phyloP scores from a whole-genome alignment of 441 rosid species.

The Jatropha podagrica region DNA sequence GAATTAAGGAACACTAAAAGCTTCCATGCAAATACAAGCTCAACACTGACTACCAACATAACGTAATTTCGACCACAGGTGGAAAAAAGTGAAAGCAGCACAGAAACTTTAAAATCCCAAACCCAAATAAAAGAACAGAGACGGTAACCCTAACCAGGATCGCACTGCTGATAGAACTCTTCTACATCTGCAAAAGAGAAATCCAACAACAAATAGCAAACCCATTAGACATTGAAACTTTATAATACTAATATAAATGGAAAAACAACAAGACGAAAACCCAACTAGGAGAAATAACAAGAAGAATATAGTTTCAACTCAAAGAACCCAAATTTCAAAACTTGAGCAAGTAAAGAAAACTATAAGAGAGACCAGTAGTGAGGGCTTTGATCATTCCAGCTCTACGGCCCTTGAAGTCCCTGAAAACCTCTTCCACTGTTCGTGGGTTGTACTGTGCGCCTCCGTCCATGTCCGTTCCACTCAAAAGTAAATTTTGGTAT shows the following conservation, averaged over 20 bases:
- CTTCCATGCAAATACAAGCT: neutral
- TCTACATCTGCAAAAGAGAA: conserved; percentile 55
- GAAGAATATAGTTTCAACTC: neutral
- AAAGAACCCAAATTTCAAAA: neutral
- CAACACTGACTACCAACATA: neutral
- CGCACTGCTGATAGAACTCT: conserved; percentile 64
- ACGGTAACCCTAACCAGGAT: conserved; percentile 65
- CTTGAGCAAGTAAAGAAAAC: neutral
- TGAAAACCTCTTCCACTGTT: conserved; percentile 55
- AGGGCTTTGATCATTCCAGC: conserved; percentile 53
- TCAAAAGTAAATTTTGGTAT: neutral
- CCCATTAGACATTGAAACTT: neutral
- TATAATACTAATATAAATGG: neutral
- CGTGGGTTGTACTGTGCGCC: conserved; percentile 45
- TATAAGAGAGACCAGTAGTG: conserved; percentile 35
- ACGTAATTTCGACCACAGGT: neutral
- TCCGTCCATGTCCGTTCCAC: conserved; percentile 44
- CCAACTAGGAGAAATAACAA: neutral
- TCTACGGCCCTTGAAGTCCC: conserved; percentile 55
- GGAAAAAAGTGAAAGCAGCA: neutral
- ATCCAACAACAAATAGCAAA: conserved; percentile 11
- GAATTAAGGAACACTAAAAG: neutral
- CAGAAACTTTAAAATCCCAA: neutral
- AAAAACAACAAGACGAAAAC: conserved; percentile 10
- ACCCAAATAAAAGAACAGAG: conserved; percentile 7